Percentiles rank a stretch among this genome's conserved stretches.
Evolutionary conservation across 495 filamentous ascomycete species (phyloP).

Genomic region (Tetracladium setigerum): DNA sequence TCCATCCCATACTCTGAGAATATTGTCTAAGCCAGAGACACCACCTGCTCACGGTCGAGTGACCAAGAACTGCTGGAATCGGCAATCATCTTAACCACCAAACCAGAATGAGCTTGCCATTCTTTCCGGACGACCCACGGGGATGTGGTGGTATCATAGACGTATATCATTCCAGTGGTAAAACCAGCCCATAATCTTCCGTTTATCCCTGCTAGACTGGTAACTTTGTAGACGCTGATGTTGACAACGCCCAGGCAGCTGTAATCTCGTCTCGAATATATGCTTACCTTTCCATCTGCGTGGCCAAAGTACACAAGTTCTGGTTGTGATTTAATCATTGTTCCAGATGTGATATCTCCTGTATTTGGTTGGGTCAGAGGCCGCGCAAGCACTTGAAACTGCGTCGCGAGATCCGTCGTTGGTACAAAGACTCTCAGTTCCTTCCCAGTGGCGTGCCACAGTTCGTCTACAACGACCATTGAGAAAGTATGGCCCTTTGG

Average conservation of each 20-base stretch:
- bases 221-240: slow-evolving; percentile 93
- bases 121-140: slow-evolving; percentile 92
- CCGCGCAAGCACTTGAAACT: slow-evolving; percentile 63
- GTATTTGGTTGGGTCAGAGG: slow-evolving; percentile 58
- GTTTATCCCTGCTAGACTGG: slow-evolving; percentile 74
- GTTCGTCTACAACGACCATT: slow-evolving; percentile 64
- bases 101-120: slow-evolving; percentile 83
- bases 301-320: slow-evolving; percentile 88
- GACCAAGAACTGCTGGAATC: slow-evolving; percentile 83
- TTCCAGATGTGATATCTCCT: slow-evolving; percentile 84
- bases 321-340: slow-evolving; percentile 63
- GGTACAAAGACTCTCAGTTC: slow-evolving; percentile 81
- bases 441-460: slow-evolving; percentile 88
- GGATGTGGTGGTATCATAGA: slow-evolving; percentile 74
- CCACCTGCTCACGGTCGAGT: slow-evolving; percentile 75
- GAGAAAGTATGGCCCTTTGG: slow-evolving; percentile 82
- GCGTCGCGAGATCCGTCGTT: slow-evolving; percentile 49
- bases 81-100: slow-evolving; percentile 65
- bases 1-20: slow-evolving; percentile 84
- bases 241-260: slow-evolving; percentile 69
- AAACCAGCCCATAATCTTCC: slow-evolving; percentile 88
- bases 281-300: slow-evolving; percentile 84
- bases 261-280: slow-evolving; percentile 73
- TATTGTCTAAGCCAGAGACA: slow-evolving; percentile 88
- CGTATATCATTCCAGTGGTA: slow-evolving; percentile 90